Base-by-base conservation (phyloP, 1,139 yeast species). In the Yamadazyma blattariae region DNA sequence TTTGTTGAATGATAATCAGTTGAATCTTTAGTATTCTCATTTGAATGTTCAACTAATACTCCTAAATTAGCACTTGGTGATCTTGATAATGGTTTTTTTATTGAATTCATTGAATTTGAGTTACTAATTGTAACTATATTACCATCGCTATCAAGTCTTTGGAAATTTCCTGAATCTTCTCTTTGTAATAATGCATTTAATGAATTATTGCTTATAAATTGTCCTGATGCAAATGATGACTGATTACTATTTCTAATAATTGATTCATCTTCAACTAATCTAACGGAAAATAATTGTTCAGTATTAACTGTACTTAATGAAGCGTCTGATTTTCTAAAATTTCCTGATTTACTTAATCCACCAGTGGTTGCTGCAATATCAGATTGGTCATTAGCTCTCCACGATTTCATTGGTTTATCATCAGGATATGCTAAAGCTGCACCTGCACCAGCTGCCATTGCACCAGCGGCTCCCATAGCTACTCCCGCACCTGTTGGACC, bases 271-370 rank as follows among this genome's bases (percentile, higher is more conserved):
- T 80, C 84, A 17, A 87, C 90, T 33, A 87, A 64, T 50, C 90
- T 74, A 26, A 92, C 88, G 8, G 89, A 83, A 51, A 88, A 74
- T 31, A 89, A 68, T 56, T 88, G 94, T 38, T 82, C 89, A 0
- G 96, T 86, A 32, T 92, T 82, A 19, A 89, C 92, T 0, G 96
- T 88, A 24, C 92, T 90, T 44, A 85, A 53, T 1, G 96, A 85
- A 23, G 75, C 77, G 40, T 78, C 69, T 14, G 94, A 84, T 33
- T 76, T 48, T 48, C 73, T 60, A 21, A 52, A 45, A 15, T 50
- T 45, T 20, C 51, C 48, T 20, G 42, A 37, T 36, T 51, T 52
- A 25, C 52, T 51, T 20, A 44, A 41, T 3, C 46, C 47, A 21
- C 38, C 35, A 2, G 39, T 29, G 16, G 34, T 39, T 27, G 37